Percentiles rank a stretch among this genome's conserved stretches.
These are phyloP conservation scores for Coemansia sp. DNA, from an alignment of 192 early-diverging fungal species.

Conservation along the genomic window DNA sequence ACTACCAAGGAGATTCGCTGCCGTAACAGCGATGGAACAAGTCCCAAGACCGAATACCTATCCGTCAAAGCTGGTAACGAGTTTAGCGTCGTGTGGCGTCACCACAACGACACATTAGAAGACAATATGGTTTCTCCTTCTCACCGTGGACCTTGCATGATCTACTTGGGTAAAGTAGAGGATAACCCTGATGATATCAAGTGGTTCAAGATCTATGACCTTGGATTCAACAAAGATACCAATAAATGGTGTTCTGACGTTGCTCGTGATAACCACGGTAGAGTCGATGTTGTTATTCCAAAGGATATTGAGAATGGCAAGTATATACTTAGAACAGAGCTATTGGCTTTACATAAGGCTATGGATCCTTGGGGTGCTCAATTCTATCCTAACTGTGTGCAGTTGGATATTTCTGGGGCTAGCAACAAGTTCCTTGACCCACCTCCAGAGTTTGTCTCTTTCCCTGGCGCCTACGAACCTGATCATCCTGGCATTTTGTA, in stretches of 20 bases:
- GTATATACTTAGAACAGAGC: slow-evolving; percentile 22
- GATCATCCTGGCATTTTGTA: slow-evolving; percentile 15
- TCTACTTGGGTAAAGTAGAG: slow-evolving; percentile 11
- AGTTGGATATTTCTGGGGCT: slow-evolving; percentile 8
- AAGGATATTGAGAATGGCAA: slow-evolving; percentile 16
- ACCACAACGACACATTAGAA: slow-evolving; percentile 21
- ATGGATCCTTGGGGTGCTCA: slow-evolving; percentile 12
- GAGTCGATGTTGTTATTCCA: slow-evolving; percentile 14
- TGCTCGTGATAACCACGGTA: slow-evolving; percentile 13
- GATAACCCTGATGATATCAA: slow-evolving; percentile 1
- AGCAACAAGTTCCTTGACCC: not conserved
- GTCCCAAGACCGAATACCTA: not conserved
- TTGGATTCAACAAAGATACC: not conserved
- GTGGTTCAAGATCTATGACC: slow-evolving; percentile 30
- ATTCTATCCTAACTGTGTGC: slow-evolving; percentile 28
- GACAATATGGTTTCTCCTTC: slow-evolving; percentile 26
- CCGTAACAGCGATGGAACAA: not conserved
- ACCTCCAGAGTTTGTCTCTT: slow-evolving; percentile 4
- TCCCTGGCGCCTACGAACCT: slow-evolving; percentile 20
- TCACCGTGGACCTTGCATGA: slow-evolving; percentile 26
- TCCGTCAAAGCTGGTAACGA: not conserved
- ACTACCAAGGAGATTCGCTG: not conserved
- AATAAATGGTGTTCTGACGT: slow-evolving; percentile 22
- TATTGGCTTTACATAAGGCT: slow-evolving; percentile 25
- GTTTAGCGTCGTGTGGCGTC: slow-evolving; percentile 31